A percentile compares a stretch with the other conserved stretches of the same genome.
Conservation (phyloP, 116 monocot species). For the Iris pallida region DNA sequence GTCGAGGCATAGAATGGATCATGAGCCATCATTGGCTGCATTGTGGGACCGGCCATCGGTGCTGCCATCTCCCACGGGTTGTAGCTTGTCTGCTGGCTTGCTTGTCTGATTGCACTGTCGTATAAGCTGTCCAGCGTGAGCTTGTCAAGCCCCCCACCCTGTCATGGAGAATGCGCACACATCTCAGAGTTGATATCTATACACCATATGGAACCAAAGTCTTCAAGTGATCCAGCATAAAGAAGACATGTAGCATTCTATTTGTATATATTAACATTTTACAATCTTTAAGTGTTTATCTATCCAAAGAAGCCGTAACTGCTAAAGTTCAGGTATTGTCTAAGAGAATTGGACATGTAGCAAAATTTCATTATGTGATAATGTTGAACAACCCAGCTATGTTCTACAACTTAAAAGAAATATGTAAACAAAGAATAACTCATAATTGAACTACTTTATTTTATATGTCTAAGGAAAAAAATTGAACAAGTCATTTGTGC, state of each 20-base stretch:
- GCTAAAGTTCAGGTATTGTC: too few species aligned
- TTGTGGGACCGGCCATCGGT: slow-evolving; percentile 19
- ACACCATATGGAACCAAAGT: neutral
- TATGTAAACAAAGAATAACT: neutral
- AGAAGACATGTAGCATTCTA: neutral
- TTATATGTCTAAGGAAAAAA: neutral
- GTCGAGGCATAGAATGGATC: slow-evolving; percentile 85
- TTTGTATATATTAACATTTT: neutral
- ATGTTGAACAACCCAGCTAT: neutral
- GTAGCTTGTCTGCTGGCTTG: slow-evolving; percentile 63
- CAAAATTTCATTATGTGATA: neutral
- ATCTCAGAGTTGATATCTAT: neutral
- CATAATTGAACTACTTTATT: neutral
- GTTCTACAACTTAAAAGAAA: neutral
- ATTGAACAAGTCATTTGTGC: neutral
- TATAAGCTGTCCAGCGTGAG: slow-evolving; percentile 91
- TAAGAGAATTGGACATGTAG: neutral
- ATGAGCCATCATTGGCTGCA: slow-evolving; percentile 25
- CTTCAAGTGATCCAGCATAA: neutral
- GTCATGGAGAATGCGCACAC: neutral
- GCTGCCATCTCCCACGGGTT: slow-evolving; percentile 69
- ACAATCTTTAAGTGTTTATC: neutral
- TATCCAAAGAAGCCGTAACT: neutral
- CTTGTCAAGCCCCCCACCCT: slow-evolving; percentile 88
- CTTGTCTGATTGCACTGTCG: slow-evolving; percentile 57